These are phyloP conservation scores for Cercospora zeina DNA, from an alignment of 2,329 filamentous ascomycete genomes.

Conservation along the genomic window DNA sequence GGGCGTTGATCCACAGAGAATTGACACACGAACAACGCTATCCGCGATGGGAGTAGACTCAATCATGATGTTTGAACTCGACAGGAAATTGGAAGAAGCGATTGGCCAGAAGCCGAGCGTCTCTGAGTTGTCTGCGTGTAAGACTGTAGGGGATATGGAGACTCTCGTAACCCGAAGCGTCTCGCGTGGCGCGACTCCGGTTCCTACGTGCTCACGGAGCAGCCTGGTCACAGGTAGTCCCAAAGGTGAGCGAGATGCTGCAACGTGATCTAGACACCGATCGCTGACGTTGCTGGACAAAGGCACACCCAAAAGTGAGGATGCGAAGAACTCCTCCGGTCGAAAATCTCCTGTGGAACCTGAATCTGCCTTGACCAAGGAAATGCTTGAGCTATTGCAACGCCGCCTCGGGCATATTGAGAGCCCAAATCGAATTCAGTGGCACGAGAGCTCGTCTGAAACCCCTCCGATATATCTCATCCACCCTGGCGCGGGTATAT, in stretches of 20 bases:
- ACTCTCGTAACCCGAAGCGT: constrained; percentile 13
- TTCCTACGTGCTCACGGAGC: not conserved
- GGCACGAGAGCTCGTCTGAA: not conserved
- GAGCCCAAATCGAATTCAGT: constrained; percentile 15
- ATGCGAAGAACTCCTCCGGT: not conserved
- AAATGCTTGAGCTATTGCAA: constrained; percentile 12
- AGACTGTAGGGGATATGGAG: constrained; percentile 24
- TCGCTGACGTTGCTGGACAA: not conserved
- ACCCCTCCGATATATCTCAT: constrained; percentile 15
- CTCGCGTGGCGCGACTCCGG: constrained; percentile 2
- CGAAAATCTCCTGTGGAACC: not conserved
- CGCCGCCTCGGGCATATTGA: constrained; percentile 3
- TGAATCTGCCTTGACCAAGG: not conserved
- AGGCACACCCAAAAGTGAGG: not conserved
- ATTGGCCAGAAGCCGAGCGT: constrained; percentile 17
- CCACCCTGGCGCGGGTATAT: constrained; percentile 15
- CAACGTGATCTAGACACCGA: not conserved
- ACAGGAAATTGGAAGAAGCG: constrained; percentile 16
- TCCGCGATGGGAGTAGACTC: constrained; percentile 25
- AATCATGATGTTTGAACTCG: constrained; percentile 27
- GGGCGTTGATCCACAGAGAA: constrained; percentile 16
- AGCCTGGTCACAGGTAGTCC: not conserved
- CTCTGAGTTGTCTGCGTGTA: constrained; percentile 19
- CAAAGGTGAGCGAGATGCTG: not conserved
- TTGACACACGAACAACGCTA: constrained; percentile 19